phyloP scores from a whole-genome alignment of 176 grass and related monocot species.

The Thalia dealbata region DNA sequence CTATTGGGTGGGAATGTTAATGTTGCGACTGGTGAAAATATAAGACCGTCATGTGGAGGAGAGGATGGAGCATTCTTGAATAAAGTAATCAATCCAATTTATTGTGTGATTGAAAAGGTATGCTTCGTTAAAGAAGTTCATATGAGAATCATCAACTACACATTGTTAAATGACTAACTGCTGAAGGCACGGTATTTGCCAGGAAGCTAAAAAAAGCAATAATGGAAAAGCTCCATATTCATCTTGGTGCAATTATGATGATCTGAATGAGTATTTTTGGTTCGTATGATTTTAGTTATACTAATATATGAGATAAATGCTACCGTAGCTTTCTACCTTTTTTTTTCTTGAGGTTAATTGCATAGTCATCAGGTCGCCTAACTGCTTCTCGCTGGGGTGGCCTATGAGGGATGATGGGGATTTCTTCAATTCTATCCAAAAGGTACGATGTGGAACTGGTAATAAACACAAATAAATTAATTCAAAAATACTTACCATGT shows the following conservation, averaged over 20 bases:
- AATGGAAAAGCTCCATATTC: conserved; percentile 86
- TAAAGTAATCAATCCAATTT: conserved; percentile 86
- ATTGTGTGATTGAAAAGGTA: conserved; percentile 71
- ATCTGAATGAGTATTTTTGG: conserved; percentile 97
- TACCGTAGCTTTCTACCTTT: background rate
- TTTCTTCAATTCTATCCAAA: conserved; percentile 77
- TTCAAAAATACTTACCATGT: conserved; percentile 1
- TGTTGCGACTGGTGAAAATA: conserved; percentile 90
- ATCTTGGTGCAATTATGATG: conserved; percentile 96
- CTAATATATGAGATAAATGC: background rate
- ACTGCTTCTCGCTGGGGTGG: conserved; percentile 91
- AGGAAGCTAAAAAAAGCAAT: conserved; percentile 89
- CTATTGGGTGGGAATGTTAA: conserved; percentile 74
- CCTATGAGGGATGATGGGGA: conserved; percentile 95
- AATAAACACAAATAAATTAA: conserved; percentile 17
- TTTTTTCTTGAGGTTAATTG: conserved; percentile 21
- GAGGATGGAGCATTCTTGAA: conserved; percentile 94
- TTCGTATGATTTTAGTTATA: conserved; percentile 21
- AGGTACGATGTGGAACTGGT: conserved; percentile 31
- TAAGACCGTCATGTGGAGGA: conserved; percentile 80
- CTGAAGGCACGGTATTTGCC: conserved; percentile 22
- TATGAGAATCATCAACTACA: background rate
- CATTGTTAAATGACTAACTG: conserved; percentile 21
- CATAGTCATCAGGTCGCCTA: conserved; percentile 56
- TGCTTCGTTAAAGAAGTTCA: background rate